These are phyloP conservation scores for Golovinomyces cichoracearum DNA, from an alignment of 2,329 filamentous ascomycete species.

Conservation along the genomic window DNA sequence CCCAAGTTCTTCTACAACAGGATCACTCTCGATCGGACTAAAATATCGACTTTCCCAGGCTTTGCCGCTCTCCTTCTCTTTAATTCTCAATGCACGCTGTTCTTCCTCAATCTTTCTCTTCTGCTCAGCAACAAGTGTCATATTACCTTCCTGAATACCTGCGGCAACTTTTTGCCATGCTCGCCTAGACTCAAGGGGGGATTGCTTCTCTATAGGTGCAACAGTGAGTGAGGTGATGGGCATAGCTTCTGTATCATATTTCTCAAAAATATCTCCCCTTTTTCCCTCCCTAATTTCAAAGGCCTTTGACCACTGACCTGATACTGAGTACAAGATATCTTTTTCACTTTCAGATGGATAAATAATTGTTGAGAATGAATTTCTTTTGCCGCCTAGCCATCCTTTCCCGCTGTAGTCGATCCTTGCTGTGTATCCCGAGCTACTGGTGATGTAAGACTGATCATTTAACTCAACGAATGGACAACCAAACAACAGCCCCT, in stretches of 20 bases:
- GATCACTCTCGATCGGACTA: conserved; percentile 24
- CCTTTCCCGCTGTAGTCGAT: conserved; percentile 86
- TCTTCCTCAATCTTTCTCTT: conserved; percentile 78
- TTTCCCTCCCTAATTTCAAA: conserved; percentile 51
- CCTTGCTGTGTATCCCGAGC: conserved; percentile 62
- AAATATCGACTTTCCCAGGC: conserved; percentile 76
- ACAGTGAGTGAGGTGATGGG: conserved; percentile 43
- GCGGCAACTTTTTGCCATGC: conserved; percentile 71
- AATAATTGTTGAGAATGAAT: conserved; percentile 53
- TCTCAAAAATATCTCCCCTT: conserved; percentile 27
- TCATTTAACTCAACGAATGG: conserved; percentile 83
- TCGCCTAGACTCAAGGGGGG: conserved; percentile 62
- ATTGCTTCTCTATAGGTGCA: conserved; percentile 49
- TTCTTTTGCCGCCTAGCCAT: conserved; percentile 91
- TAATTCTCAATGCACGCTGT: conserved; percentile 50
- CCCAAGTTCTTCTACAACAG: conserved; percentile 18
- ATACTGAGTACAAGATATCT: conserved; percentile 51
- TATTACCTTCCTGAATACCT: conserved; percentile 56
- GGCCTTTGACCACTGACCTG: conserved; percentile 70
- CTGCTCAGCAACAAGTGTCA: conserved; percentile 51
- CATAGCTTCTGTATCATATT: conserved; percentile 31
- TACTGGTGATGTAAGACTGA: conserved; percentile 62
- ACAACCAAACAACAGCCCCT: conserved; percentile 62
- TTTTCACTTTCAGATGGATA: conserved; percentile 46
- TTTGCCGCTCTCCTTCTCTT: conserved; percentile 47